phyloP scores from a whole-genome alignment of 768 basidiomycete species.

The Auricularia auricula-judae region DNA sequence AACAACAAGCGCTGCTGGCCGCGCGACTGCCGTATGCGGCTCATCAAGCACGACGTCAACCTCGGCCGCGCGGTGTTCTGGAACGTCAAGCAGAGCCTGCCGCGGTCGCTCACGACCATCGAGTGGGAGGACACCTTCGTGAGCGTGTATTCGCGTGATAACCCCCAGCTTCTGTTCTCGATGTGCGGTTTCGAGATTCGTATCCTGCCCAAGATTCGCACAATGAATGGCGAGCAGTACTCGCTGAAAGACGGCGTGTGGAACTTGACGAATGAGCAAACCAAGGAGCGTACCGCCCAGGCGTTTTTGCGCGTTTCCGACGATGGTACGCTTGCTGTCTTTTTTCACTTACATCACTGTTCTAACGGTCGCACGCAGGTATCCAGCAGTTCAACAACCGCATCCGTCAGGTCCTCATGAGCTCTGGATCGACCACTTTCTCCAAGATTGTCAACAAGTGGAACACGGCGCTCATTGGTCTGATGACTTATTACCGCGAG shows the following conservation, averaged over 20 bases:
- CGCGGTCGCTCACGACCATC: conserved; percentile 92
- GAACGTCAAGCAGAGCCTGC: conserved; percentile 97
- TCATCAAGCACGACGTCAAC: conserved; percentile 99
- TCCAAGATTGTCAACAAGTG: conserved; percentile 98
- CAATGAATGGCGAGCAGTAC: conserved; percentile 93
- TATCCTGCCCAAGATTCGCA: conserved; percentile 91
- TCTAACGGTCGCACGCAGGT: conserved; percentile 28
- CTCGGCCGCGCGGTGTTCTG: conserved; percentile 96
- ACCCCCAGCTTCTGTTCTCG: conserved; percentile 93
- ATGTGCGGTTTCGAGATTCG: conserved; percentile 99
- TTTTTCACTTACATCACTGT: conserved; percentile 5
- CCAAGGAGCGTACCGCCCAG: conserved; percentile 94
- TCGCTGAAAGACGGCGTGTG: conserved; percentile 93
- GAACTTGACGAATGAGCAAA: conserved; percentile 95
- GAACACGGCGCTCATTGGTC: conserved; percentile 90
- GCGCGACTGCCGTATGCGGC: conserved; percentile 94
- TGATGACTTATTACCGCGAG: conserved; percentile 98
- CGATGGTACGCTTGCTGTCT: conserved; percentile 41
- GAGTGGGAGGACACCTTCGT: conserved; percentile 99
- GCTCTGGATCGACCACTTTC: conserved; percentile 96
- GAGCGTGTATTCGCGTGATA: conserved; percentile 94
- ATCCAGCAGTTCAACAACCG: conserved; percentile 97
- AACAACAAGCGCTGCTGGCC: conserved; percentile 99
- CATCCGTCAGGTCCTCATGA: conserved; percentile 94
- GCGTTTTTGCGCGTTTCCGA: conserved; percentile 97